Percentiles rank a stretch among this genome's conserved stretches.
phyloP scores from a whole-genome alignment of 2,329 filamentous ascomycete genomes.

The Aspergillus chevalieri region DNA sequence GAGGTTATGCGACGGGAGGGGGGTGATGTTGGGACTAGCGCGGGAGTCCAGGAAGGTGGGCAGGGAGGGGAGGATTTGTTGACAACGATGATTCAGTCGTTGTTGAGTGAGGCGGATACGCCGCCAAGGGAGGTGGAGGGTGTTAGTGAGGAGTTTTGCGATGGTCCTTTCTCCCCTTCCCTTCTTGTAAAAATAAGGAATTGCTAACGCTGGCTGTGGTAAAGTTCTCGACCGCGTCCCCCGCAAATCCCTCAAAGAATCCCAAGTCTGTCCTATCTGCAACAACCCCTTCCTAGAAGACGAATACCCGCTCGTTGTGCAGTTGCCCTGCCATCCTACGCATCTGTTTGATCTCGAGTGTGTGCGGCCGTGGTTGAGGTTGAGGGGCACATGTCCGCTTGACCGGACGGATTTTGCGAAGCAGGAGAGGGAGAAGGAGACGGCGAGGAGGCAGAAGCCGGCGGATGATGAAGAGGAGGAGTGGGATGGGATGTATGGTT shows the following conservation, averaged over 20 bases:
- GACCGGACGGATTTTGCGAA: slow-evolving; percentile 56
- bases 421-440: slow-evolving; percentile 47
- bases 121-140: slow-evolving; percentile 57
- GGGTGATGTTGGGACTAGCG: slow-evolving; percentile 8
- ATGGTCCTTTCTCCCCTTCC: slow-evolving; percentile 31
- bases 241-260: slow-evolving; percentile 47
- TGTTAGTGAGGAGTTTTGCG: slow-evolving; percentile 56
- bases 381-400: slow-evolving; percentile 59
- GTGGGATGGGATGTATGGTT: slow-evolving; percentile 46
- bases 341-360: slow-evolving; percentile 62
- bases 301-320: slow-evolving; percentile 57
- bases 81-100: slow-evolving; percentile 49
- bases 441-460: slow-evolving; percentile 42
- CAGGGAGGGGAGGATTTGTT: slow-evolving; percentile 40
- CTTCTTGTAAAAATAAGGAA: neutral
- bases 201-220: slow-evolving; percentile 1
- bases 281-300: slow-evolving; percentile 57
- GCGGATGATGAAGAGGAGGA: slow-evolving; percentile 42
- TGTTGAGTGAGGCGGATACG: slow-evolving; percentile 52
- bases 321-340: slow-evolving; percentile 55
- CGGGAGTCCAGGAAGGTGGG: slow-evolving; percentile 25
- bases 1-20: slow-evolving; percentile 50
- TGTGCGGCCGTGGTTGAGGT: slow-evolving; percentile 58
- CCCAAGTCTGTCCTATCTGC: slow-evolving; percentile 56
- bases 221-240: slow-evolving; percentile 54